Evolutionary conservation across 1,284 basidiomycete genomes (phyloP).

Genomic region (Trichosporon inkin): DNA sequence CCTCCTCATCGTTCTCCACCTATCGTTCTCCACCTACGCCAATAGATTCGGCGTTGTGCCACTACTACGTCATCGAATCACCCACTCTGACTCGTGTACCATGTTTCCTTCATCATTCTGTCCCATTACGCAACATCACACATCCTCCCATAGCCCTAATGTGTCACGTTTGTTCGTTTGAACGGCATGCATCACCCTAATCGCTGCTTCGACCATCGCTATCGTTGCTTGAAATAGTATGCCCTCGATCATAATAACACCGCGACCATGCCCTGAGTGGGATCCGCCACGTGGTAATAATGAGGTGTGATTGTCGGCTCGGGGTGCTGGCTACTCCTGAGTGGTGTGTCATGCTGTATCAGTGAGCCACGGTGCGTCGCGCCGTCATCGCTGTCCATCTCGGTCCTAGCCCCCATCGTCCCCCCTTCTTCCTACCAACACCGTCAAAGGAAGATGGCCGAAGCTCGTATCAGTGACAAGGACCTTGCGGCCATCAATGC

Average conservation of each 20-base stretch:
- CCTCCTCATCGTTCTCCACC: background rate
- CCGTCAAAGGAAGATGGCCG: constrained; percentile 12
- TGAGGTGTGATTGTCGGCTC: too few species aligned
- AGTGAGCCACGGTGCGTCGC: background rate
- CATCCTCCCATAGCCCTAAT: too few species aligned
- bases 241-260: too few species aligned
- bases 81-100: background rate
- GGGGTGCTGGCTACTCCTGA: background rate
- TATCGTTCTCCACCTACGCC: constrained; percentile 4
- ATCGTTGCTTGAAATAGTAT: too few species aligned
- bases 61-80: background rate
- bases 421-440: background rate
- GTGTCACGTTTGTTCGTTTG: too few species aligned
- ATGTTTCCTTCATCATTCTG: background rate
- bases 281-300: too few species aligned
- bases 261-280: too few species aligned
- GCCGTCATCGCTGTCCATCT: constrained; percentile 1
- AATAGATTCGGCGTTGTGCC: background rate
- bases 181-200: too few species aligned
- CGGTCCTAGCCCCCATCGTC: background rate
- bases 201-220: too few species aligned
- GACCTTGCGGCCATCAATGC: constrained; percentile 53
- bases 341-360: constrained; percentile 7
- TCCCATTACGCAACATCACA: too few species aligned
- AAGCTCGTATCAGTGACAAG: constrained; percentile 51